These are phyloP conservation scores for Colletotrichum agaves DNA, from an alignment of 2,329 filamentous ascomycete genomes.

Conservation along the genomic window DNA sequence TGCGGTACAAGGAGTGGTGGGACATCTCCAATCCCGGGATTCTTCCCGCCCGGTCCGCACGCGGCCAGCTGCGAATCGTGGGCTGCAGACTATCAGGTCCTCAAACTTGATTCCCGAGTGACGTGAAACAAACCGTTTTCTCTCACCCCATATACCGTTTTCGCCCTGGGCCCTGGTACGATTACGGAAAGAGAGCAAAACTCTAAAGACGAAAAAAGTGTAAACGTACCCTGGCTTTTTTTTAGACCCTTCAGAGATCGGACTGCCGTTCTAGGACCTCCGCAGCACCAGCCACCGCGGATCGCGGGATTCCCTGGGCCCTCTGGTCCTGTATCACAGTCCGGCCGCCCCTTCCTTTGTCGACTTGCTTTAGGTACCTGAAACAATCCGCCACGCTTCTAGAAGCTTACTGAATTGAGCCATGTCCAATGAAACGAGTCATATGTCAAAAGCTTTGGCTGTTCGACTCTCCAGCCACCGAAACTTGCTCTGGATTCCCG, in stretches of 20 bases:
- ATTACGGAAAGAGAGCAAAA: constrained; percentile 9
- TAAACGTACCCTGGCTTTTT: neutral
- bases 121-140: constrained; percentile 32
- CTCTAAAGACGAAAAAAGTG: constrained; percentile 5
- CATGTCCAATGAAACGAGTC: constrained; percentile 23
- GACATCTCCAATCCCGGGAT: constrained; percentile 27
- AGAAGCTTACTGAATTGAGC: constrained; percentile 31
- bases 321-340: neutral
- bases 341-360: constrained; percentile 1
- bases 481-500: constrained; percentile 15
- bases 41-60: constrained; percentile 27
- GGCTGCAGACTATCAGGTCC: constrained; percentile 11
- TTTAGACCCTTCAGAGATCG: neutral
- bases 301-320: neutral
- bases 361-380: constrained; percentile 15
- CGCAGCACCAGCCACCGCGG: constrained; percentile 7
- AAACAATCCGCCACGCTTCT: constrained; percentile 28
- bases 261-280: constrained; percentile 2
- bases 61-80: constrained; percentile 25
- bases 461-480: neutral
- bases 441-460: neutral
- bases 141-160: constrained; percentile 1
- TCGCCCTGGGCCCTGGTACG: neutral
- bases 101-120: constrained; percentile 6
- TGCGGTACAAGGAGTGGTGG: constrained; percentile 19